Base-by-base conservation (phyloP, 495 filamentous ascomycete genomes). In the Podospora comata region DNA sequence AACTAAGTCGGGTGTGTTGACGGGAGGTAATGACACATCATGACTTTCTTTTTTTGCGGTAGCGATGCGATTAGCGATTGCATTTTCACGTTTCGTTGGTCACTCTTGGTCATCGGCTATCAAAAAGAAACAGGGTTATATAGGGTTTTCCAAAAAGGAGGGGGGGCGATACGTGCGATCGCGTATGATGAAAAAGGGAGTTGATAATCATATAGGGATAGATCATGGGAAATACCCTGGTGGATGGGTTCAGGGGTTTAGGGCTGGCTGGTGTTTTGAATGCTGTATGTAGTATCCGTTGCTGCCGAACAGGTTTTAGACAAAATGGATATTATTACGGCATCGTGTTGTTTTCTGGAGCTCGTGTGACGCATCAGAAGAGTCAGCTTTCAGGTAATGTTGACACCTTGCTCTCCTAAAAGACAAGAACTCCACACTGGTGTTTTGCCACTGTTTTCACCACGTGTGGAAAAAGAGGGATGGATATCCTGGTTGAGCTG, bases 1-100 rank as follows among this genome's bases (percentile, higher is more conserved):
- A 73, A 80, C 67, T 81, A 78, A 71, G 58, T 23, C 23, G 23
- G 23, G 23, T 23, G 23, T 23, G 23, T 23, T 63, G 9, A 60
- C 48, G 60, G 39, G 39, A 3, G 39, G 39, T 48, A 48, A 48
- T 48, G 39, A 13, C 39, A 48, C 39, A 48, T 48, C 39, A 48
- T 16, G 39, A 16, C 56, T 59, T 27, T 59, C 56, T 59, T 59
- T 59, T 59, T 59, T 27, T 26, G 39, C 39, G 39, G 39, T 48
- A 28, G 59, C 26, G 26, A 61, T 61, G 59, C 26, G 59, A 61
- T 28, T 28, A 9, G 59, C 11, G 30, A 61, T 28, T 18, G 27
- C 59, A 28, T 30, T 61, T 61, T 61, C 27, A 48, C 39, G 39
- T 61, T n/a, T 59, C 56, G 56, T 61, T 61, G 26, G 20, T 23